These are phyloP conservation scores for Mucor mucedo DNA, from an alignment of 371 early-diverging fungal genomes.

Conservation along the genomic window DNA sequence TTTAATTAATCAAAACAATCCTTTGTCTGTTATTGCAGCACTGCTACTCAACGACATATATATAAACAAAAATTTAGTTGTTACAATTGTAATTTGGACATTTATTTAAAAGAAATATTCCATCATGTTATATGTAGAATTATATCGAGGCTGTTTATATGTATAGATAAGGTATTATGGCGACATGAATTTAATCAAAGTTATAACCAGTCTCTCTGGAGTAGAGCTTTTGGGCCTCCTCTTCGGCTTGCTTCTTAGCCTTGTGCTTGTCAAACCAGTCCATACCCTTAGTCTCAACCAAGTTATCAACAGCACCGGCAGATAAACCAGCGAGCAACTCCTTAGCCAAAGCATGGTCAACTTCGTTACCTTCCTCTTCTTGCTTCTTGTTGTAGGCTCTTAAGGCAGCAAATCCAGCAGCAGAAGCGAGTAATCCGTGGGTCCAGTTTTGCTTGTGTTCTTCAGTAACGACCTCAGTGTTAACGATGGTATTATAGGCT, in stretches of 20 bases:
- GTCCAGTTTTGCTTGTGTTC: conserved; percentile 40
- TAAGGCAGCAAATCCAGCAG: conserved; percentile 56
- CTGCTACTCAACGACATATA: too few relatives aligned
- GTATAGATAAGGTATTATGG: too few relatives aligned
- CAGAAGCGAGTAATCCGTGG: conserved; percentile 53
- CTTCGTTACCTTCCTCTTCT: conserved; percentile 23
- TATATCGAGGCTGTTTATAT: too few relatives aligned
- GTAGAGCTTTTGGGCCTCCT: conserved; percentile 48
- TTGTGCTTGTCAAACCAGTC: conserved; percentile 47
- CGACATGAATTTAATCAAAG: conserved; percentile 5
- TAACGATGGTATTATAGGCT: conserved; percentile 34
- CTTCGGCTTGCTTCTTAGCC: conserved; percentile 52
- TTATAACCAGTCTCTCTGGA: conserved; percentile 31
- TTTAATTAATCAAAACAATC: too few relatives aligned
- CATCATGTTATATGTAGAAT: too few relatives aligned
- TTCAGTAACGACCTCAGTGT: conserved; percentile 17
- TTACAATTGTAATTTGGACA: too few relatives aligned
- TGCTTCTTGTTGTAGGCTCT: conserved; percentile 37
- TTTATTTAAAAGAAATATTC: too few relatives aligned
- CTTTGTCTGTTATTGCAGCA: too few relatives aligned
- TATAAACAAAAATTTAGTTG: too few relatives aligned
- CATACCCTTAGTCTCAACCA: conserved; percentile 48
- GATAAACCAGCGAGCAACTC: conserved; percentile 48
- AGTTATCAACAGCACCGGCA: conserved; percentile 37
- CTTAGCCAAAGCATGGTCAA: conserved; percentile 47